Evolutionary conservation across 352 stramenopile genomes (phyloP), one percentile per base, ranked within the genome.

Genomic region (Hyaloperonospora brassicae): DNA sequence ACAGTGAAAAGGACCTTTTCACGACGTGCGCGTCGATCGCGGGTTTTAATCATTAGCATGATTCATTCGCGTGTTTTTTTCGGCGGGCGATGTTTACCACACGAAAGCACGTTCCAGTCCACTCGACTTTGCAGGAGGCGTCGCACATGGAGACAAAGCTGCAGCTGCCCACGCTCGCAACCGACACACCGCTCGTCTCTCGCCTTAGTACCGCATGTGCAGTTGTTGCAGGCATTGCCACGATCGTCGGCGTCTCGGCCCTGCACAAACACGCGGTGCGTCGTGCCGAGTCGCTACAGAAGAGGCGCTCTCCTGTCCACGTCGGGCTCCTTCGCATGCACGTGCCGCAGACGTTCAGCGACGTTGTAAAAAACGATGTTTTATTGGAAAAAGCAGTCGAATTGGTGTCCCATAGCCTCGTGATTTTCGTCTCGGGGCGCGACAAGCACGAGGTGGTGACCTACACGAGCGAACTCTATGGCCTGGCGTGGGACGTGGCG

Each of bases 401-500:
- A 24, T 52, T 67, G 7, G 77, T 85, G 24, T 55, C 67, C 9
- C 51, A 76, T 11, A 72, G 59, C 17, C 61, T 92, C 14, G 54
- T 82, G 23, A 68, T 92, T 40, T 92, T 72, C 59, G 79, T 92
- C 23, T 68, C 67, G n/a, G 76, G 72, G 5, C 49, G 64, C 17
- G 61, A 76, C 45, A 74, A 73, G 41, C 71, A 82, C 53, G 78
- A 82, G 57, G 65, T 79, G 51, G 56, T 92, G 45, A 85, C 84
- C 61, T 92, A 87, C 70, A 74, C 68, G 55, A 87, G 81, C 61
- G 71, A 92, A 51, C 66, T 92, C 23, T 89, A 89, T 64, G 70
- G 66, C 21, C 57, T 86, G 53, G 66, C 79, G 25, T 92, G 81
- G 81, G 79, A 92, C 52, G 58, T 86, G 22, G 73, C 67, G 21